These are phyloP conservation scores for Puccinia hordei DNA, from an alignment of 1,284 basidiomycete genomes.

Conservation along the genomic window DNA sequence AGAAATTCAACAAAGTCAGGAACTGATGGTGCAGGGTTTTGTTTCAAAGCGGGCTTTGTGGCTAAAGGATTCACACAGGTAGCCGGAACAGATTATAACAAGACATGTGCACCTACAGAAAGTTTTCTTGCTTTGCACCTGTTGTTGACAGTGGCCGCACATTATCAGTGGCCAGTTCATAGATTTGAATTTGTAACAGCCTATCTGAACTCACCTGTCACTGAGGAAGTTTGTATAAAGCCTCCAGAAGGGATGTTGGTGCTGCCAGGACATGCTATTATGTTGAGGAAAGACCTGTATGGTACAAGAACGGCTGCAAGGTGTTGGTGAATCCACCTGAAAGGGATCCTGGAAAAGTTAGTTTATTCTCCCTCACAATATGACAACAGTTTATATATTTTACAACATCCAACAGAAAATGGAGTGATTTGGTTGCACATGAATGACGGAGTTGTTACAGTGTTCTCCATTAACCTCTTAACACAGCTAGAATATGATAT, in stretches of 20 bases:
- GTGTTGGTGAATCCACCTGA: conserved; percentile 33
- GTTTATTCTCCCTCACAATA: background rate
- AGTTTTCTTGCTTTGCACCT: conserved; percentile 19
- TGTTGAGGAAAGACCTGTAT: conserved; percentile 13
- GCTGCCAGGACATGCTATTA: background rate
- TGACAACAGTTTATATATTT: background rate
- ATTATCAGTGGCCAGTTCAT: background rate
- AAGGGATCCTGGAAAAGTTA: background rate
- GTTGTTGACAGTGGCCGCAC: background rate
- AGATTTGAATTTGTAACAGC: conserved; percentile 31
- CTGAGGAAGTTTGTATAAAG: conserved; percentile 23
- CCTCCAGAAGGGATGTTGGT: background rate
- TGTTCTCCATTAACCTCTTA: too few species aligned
- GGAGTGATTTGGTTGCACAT: conserved; percentile 32
- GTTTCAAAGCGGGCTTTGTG: conserved; percentile 15
- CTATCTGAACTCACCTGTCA: conserved; percentile 15
- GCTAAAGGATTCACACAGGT: conserved; percentile 18
- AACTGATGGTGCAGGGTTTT: too few species aligned
- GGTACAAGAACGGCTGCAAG: conserved; percentile 7
- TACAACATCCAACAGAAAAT: background rate
- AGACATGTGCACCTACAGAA: conserved; percentile 27
- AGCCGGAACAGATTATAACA: background rate
- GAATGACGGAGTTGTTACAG: conserved; percentile 13
- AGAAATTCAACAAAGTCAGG: too few species aligned
- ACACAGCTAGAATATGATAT: too few species aligned